These are phyloP conservation scores for Colletotrichum ledebouriae DNA, from an alignment of 2,329 filamentous ascomycete species.

Conservation along the genomic window DNA sequence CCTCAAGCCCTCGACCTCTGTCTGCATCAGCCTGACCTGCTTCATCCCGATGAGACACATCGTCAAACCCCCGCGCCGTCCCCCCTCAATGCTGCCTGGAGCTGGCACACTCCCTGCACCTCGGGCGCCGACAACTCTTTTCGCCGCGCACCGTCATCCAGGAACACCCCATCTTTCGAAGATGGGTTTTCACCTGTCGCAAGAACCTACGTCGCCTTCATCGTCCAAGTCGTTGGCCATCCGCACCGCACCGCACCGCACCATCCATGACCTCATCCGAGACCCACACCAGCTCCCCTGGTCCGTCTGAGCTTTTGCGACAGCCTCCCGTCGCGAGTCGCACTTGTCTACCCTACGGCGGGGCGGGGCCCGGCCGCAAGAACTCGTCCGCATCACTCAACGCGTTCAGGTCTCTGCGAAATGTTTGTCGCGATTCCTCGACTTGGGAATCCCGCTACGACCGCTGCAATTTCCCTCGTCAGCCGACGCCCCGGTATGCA, in stretches of 20 bases:
- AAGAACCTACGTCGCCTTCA: conserved; percentile 4
- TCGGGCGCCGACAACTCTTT: conserved; percentile 18
- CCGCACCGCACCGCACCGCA: background rate
- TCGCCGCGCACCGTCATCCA: conserved; percentile 25
- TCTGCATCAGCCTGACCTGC: background rate
- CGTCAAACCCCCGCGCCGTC: conserved; percentile 29
- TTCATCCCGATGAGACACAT: conserved; percentile 29
- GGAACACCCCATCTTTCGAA: conserved; percentile 20
- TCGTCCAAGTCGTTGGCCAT: background rate
- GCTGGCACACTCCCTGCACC: conserved; percentile 35
- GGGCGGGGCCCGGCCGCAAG: conserved; percentile 19
- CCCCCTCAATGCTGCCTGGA: conserved; percentile 26
- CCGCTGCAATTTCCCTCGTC: conserved; percentile 19
- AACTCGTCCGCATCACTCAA: conserved; percentile 38
- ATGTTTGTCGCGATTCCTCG: conserved; percentile 27
- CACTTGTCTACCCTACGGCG: background rate
- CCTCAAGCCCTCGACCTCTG: background rate
- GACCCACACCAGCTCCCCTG: conserved; percentile 33
- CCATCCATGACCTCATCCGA: conserved; percentile 25
- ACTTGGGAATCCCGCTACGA: conserved; percentile 3
- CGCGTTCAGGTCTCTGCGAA: conserved; percentile 23
- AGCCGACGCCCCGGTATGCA: conserved; percentile 31
- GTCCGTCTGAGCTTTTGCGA: conserved; percentile 21
- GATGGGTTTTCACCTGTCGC: conserved; percentile 13
- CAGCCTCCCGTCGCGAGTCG: conserved; percentile 17